Evolutionary conservation across 495 filamentous ascomycete genomes (phyloP), one percentile per base, ranked within the genome.

Genomic region (Aspergillus incahuasiensis): DNA sequence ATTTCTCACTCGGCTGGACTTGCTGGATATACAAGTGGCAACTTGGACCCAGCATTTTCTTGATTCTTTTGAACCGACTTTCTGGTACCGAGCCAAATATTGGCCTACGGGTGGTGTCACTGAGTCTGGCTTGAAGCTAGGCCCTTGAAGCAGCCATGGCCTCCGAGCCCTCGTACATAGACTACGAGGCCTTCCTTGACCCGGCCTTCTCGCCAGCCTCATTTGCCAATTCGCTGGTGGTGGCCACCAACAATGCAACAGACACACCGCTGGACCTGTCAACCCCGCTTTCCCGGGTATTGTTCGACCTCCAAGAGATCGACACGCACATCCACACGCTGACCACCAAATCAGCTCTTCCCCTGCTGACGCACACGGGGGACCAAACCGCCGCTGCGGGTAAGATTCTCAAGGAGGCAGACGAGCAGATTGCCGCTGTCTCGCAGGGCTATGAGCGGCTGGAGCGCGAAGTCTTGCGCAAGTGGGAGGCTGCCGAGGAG

Each of bases 291-390:
- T 96, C 92, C 2, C 83, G 90, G 45, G 94, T 97, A 12, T 81
- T 97, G 16, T 99, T 99, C 71, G 94, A 99, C 71, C 82, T 95
- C 15, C 94, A 99, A 68, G 94, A 97, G 69, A 86, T 99, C 56
- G 92, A 97, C 71, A 95, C 91, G 1, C 90, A 96, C 65, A 96
- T 97, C 58, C 87, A 97, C 71, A 78, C 80, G 16, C 81, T 99
- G 21, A 95, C 92, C 42, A 94, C 89, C 45, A 84, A 86, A 61
- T 87, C 88, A 45, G 89, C 95, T 13, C 76, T 92, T 6, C 88
- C 91, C 0, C 77, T 97, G n/a, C 80, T 97, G 22, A 76, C 83
- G 16, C 81, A 95, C 71, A 94, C 90, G 22, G 78, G 82, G 56
- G 75, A 79, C 45, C 87, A 92, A 59, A 83, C 84, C 38, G 78